These are phyloP conservation scores for Ganoderma lucidum DNA, from an alignment of 1,284 basidiomycete genomes.

Conservation along the genomic window DNA sequence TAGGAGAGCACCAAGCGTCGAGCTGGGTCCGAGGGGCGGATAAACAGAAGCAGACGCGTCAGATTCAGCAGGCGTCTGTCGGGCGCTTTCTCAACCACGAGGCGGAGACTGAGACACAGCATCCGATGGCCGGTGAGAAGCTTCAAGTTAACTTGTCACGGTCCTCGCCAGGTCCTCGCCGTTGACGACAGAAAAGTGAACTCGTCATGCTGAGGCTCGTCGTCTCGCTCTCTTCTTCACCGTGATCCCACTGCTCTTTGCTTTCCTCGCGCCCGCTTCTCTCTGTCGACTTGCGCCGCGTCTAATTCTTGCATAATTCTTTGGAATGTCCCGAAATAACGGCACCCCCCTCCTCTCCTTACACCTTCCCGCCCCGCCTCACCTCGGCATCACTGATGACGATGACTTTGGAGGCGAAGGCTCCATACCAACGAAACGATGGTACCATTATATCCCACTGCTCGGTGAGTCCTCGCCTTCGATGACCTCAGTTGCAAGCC, in stretches of 20 bases:
- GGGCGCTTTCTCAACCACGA: background rate
- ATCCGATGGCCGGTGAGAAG: background rate
- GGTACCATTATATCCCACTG: slow-evolving; percentile 67
- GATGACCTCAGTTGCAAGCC: too few species aligned
- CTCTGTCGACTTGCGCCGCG: slow-evolving; percentile 3
- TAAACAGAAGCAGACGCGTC: background rate
- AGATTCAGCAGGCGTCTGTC: too few species aligned
- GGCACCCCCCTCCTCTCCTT: slow-evolving; percentile 27
- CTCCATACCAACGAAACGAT: slow-evolving; percentile 56
- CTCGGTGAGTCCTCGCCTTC: slow-evolving; percentile 48
- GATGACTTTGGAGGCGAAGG: slow-evolving; percentile 47
- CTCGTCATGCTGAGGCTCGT: background rate
- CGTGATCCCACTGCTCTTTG: background rate
- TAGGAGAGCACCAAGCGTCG: background rate
- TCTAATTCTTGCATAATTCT: background rate
- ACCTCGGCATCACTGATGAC: slow-evolving; percentile 25
- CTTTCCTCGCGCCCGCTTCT: background rate
- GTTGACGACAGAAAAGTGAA: background rate
- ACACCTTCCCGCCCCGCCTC: slow-evolving; percentile 28
- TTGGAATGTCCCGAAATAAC: slow-evolving; percentile 7
- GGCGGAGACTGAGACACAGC: too few species aligned
- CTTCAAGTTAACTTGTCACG: background rate
- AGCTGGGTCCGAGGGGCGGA: background rate
- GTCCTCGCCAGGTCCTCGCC: background rate
- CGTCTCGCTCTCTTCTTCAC: background rate